Base-by-base conservation (phyloP, 2,329 filamentous ascomycete species). In the Sporothrix schenckii region DNA sequence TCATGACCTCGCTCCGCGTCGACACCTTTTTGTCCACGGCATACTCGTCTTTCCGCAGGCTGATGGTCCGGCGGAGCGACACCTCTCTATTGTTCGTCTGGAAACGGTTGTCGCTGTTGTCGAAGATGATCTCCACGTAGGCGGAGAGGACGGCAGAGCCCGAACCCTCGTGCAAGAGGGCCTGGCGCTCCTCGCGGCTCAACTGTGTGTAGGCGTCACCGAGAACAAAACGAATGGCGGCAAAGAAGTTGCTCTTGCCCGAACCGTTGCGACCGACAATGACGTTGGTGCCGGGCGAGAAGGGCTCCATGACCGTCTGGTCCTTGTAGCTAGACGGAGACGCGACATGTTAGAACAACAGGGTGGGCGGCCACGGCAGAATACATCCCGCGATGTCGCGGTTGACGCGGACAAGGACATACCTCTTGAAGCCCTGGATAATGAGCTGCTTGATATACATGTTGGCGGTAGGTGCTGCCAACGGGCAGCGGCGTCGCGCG, bases 401-500 rank as follows among this genome's bases (percentile, higher is more conserved):
- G 13, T 5, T 7, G n/a, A 21, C 39, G n/a, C 19, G 16, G 11
- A 4, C n/a, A 47, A 27, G 21, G 56, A 24, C 70, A 41, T 81
- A 96, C 93, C 93, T 97, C 84, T 99, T 99, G 84, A 99, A 99
- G 89, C 95, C 95, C 81, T 99, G 95, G 79, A 99, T 98, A 81
- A 97, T 98, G 81, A 98, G 97, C 84, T 99, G 95, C 82, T 99
- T 99, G 87, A 99, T 97, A 85, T 96, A 95, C 94, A 97, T 97
- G 79, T 76, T 85, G 80, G 77, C 74, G 72, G 69, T 69, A n/a
- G 47, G 69, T 68, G 76, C 77, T 77, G 78, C 76, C 75, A 70
- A 73, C 73, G 74, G 73, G 74, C 74, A 75, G 72, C 73, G 61
- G 71, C 73, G 65, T 30, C 69, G 69, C 68, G 69, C 69, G 68